Evolutionary conservation across 1,284 basidiomycete species (phyloP).

Genomic region (Vanrija sp.): DNA sequence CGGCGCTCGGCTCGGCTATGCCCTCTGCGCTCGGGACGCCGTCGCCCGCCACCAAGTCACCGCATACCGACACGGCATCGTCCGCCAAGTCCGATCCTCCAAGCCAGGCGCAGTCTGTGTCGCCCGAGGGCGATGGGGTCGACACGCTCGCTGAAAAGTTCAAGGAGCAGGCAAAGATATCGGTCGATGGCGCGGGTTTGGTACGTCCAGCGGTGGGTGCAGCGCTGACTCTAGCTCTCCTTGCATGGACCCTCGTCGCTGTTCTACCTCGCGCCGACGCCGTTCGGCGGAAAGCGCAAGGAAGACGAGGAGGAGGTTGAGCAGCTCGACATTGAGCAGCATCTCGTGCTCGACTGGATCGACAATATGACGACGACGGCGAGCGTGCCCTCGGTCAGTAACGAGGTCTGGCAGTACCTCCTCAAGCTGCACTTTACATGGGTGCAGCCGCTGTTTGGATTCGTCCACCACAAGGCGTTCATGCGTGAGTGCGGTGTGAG

Average conservation of each 20-base stretch:
- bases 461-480: conserved; percentile 1
- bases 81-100: neutral
- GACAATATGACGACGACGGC: neutral
- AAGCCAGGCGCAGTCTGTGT: neutral
- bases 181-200: neutral
- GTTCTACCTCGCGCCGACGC: conserved; percentile 2
- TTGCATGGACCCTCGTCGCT: conserved; percentile 5
- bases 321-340: neutral
- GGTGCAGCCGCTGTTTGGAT: conserved; percentile 4
- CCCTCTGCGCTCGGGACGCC: neutral
- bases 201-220: neutral
- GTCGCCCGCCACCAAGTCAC: no score
- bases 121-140: neutral
- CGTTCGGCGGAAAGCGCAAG: no score
- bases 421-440: conserved; percentile 1
- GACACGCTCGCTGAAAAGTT: neutral
- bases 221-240: neutral
- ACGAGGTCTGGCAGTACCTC: neutral
- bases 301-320: neutral
- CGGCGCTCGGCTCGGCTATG: neutral
- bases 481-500: neutral
- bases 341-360: conserved; percentile 1
- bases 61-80: no score
- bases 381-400: neutral
- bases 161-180: neutral